Evolutionary conservation across 371 early-diverging fungal species (phyloP).

Genomic region (Blakeslea trispora): DNA sequence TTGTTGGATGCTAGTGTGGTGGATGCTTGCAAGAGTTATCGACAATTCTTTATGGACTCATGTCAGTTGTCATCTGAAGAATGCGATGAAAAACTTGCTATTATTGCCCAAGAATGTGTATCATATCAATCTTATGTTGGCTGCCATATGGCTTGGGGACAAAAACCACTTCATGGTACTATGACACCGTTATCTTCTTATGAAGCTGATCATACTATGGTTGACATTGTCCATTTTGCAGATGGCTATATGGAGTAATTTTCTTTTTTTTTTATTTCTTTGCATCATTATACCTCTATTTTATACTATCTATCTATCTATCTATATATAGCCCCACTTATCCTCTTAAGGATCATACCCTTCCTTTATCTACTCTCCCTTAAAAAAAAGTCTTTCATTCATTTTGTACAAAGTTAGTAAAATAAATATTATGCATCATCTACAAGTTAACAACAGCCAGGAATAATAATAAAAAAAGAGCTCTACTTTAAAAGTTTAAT

Average conservation of each 20-base stretch:
- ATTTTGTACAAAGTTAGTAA: no score
- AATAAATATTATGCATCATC: no score
- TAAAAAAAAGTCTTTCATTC: no score
- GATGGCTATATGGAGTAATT: background rate
- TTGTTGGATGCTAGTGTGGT: conserved; percentile 14
- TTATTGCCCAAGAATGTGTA: conserved; percentile 17
- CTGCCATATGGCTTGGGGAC: conserved; percentile 41
- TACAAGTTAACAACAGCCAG: no score
- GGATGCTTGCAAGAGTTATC: conserved; percentile 14
- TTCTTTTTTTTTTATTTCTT: background rate
- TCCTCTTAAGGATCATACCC: no score
- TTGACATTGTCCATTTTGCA: no score
- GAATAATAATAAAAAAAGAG: no score
- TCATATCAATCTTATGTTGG: conserved; percentile 27
- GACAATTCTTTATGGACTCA: conserved; percentile 18
- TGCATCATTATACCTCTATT: no score
- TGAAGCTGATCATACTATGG: background rate
- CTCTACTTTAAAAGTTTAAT: no score
- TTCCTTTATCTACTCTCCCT: no score
- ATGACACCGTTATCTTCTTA: background rate
- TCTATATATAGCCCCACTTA: no score
- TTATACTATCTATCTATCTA: no score
- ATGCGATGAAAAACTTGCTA: conserved; percentile 14
- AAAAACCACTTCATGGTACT: conserved; percentile 29
- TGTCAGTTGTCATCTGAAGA: conserved; percentile 7